Evolutionary conservation across 108 stramenopile species (phyloP), one percentile per base, ranked within the genome.

Genomic region (Skeletonema potamos): DNA sequence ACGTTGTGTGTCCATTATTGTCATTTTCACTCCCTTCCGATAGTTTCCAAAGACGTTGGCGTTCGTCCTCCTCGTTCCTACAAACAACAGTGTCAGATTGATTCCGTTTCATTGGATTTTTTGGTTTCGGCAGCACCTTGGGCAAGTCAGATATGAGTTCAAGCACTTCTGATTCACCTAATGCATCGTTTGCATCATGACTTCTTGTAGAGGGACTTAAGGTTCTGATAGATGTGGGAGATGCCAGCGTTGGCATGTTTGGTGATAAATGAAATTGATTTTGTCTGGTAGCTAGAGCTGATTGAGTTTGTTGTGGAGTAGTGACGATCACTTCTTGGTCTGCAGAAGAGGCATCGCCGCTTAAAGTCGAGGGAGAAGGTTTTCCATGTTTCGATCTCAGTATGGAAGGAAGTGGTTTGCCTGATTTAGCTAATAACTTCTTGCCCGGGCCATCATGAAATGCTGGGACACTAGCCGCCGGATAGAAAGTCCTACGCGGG

Each of bases 161-260:
- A 8, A 69, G 24, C 8, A 60, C 66, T 13, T 58, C 76, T 12
- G 76, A 62, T 46, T 71, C 70, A 0, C 60, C 59, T 5, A 77
- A 66, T 0, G 29, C 29, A 27, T 41, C 58, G 10, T 55, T 29
- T 28, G 8, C 30, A 20, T 37, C 57, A 11, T 10, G 32, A 2
- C 29, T 30, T 39, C 34, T 12, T 33, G 22, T 27, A 20, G 20
- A 9, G 3, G 22, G 6, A 15, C 34, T 43, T 11, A 79, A 62
- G 8, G 78, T 67, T 48, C 30, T 58, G 27, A 79, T 72, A 37
- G 71, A 79, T 18, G 64, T 67, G 13, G 78, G 70, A 26, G 78
- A 72, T 27, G 71, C 71, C 20, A 72, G 43, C 28, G 70, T 72
- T 48, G 66, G 66, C 32, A 22, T 18, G 11, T 64, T 43, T 34